phyloP scores from a whole-genome alignment of 1,139 yeast genomes.

The Geotrichum klebahnii region DNA sequence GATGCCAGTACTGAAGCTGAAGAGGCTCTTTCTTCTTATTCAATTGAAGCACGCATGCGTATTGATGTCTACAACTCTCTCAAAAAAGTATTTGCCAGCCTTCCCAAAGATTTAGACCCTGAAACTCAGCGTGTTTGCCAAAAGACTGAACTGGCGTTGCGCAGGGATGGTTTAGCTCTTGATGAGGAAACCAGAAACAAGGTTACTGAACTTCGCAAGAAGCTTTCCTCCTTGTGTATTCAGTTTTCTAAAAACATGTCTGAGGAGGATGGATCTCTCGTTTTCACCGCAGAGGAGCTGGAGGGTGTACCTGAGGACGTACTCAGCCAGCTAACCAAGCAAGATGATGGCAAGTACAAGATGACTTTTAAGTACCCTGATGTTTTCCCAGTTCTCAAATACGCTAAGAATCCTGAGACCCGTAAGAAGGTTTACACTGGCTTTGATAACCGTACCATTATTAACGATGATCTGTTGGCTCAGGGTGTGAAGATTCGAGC shows the following conservation, averaged over 20 bases:
- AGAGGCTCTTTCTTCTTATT: constrained; percentile 50
- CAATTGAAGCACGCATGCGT: constrained; percentile 62
- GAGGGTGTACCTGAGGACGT: constrained; percentile 69
- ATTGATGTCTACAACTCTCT: constrained; percentile 62
- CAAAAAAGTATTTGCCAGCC: constrained; percentile 45
- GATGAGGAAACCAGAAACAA: constrained; percentile 52
- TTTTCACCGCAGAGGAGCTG: constrained; percentile 60
- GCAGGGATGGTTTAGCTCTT: constrained; percentile 64
- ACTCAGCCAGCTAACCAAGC: constrained; percentile 53
- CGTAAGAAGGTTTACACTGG: constrained; percentile 63
- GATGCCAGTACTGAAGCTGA: constrained; percentile 68
- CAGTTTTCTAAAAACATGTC: constrained; percentile 63
- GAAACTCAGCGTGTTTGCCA: constrained; percentile 58
- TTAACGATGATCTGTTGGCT: constrained; percentile 57
- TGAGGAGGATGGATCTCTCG: constrained; percentile 60
- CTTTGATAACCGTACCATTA: constrained; percentile 57
- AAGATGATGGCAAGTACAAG: constrained; percentile 50
- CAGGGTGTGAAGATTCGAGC: constrained; percentile 60
- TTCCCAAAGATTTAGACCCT: constrained; percentile 41
- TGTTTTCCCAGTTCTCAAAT: constrained; percentile 66
- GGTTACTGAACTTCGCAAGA: constrained; percentile 55
- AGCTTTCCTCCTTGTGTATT: constrained; percentile 54
- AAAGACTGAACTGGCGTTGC: constrained; percentile 53
- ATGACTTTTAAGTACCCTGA: constrained; percentile 83
- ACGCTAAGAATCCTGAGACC: constrained; percentile 59